A percentile compares a stretch with the other conserved stretches of the same genome.
Conservation (phyloP, 768 basidiomycete genomes). For the Calvatia gigantea region DNA sequence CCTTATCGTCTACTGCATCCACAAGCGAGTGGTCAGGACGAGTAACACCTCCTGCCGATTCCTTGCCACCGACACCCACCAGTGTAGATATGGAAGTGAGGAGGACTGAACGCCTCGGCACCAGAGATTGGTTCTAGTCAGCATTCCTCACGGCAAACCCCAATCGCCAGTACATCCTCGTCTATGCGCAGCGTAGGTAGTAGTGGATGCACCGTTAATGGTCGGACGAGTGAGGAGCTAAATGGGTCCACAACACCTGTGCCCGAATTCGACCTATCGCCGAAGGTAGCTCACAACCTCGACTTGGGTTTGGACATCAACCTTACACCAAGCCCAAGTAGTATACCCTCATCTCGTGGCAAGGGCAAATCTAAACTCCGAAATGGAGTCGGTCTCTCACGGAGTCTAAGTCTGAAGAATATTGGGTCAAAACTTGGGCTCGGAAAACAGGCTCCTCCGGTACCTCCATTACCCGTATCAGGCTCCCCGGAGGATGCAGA, state of each 20-base stretch:
- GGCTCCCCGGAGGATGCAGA: slow-evolving; percentile 28
- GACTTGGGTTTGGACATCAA: slow-evolving; percentile 12
- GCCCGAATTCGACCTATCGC: not conserved
- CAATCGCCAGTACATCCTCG: not conserved
- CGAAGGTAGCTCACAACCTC: not conserved
- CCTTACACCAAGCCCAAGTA: not conserved
- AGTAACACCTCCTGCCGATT: slow-evolving; percentile 20
- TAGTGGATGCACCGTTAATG: not conserved
- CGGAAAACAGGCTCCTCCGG: not conserved
- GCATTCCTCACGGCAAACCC: not conserved
- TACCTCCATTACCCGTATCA: not conserved
- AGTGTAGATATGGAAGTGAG: slow-evolving; percentile 20
- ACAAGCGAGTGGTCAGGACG: slow-evolving; percentile 19
- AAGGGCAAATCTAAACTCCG: not conserved
- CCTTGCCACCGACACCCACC: slow-evolving; percentile 31
- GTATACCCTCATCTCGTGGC: not conserved
- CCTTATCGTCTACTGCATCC: slow-evolving; percentile 18
- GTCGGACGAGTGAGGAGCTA: not conserved
- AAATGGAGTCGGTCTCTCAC: not conserved
- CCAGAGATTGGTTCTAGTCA: not conserved
- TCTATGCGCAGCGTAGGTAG: not conserved
- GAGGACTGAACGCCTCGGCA: slow-evolving; percentile 10
- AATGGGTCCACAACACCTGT: not conserved
- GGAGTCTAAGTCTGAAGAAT: slow-evolving; percentile 11
- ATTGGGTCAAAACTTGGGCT: slow-evolving; percentile 4